Conservation (phyloP, 768 basidiomycete genomes). For the Fomitopsis pulvina region DNA sequence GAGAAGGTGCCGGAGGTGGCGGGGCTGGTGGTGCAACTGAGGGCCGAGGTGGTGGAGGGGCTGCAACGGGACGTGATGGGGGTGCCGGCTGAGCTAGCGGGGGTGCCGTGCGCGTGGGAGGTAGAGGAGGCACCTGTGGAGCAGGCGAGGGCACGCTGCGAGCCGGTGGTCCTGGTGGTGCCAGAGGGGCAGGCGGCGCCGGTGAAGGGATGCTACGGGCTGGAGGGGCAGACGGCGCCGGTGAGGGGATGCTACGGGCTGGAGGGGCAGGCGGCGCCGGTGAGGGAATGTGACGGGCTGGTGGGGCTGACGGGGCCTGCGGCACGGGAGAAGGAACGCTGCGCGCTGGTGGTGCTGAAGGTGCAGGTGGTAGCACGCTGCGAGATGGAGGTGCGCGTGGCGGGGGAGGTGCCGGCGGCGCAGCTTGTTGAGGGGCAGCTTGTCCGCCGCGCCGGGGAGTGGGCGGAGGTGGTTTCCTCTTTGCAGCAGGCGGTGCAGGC, state of each 20-base stretch:
- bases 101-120: conserved; percentile 27
- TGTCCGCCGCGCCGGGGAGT: conserved; percentile 27
- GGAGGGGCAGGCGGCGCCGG: conserved; percentile 27
- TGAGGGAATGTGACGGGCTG: conserved; percentile 25
- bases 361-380: conserved; percentile 28
- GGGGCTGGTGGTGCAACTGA: conserved; percentile 25
- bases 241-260: conserved; percentile 21
- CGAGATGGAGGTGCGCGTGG: conserved; percentile 30
- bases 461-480: conserved; percentile 31
- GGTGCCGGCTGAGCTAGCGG: conserved; percentile 40
- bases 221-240: conserved; percentile 24
- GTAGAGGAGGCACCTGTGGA: conserved; percentile 23
- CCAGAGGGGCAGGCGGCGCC: conserved; percentile 22
- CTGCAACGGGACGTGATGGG: conserved; percentile 29
- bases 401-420: conserved; percentile 38
- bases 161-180: conserved; percentile 29
- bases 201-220: conserved; percentile 16
- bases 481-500: conserved; percentile 16
- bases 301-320: conserved; percentile 19
- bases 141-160: conserved; percentile 29
- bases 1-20: conserved; percentile 20
- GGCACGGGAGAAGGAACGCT: neutral
- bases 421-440: conserved; percentile 20
- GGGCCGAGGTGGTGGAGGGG: conserved; percentile 32
- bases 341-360: conserved; percentile 23